These are phyloP conservation scores for Lycium ferocissimum DNA, from an alignment of 257 asterid genomes.

Conservation along the genomic window DNA sequence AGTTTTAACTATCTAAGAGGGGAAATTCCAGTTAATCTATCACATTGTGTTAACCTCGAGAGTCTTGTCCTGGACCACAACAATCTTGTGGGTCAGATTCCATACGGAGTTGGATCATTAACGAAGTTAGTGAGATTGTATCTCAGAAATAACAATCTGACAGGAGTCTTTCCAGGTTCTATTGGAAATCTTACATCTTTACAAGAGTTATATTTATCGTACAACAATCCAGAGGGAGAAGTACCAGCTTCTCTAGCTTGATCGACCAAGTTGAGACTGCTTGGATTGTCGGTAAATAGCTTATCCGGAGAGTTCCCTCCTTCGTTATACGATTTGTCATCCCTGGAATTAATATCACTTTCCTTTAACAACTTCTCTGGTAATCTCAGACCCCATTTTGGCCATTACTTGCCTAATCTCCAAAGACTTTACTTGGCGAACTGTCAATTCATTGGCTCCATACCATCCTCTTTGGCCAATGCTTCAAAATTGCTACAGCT, in stretches of 20 bases:
- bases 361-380: constrained; percentile 50
- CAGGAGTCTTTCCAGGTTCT: constrained; percentile 53
- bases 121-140: constrained; percentile 31
- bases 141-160: constrained; percentile 54
- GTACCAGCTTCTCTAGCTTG: constrained; percentile 44
- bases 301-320: constrained; percentile 53
- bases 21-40: constrained; percentile 44
- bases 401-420: constrained; percentile 45
- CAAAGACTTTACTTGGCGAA: constrained; percentile 39
- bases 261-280: constrained; percentile 35
- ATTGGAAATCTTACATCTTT: constrained; percentile 57
- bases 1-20: constrained; percentile 48
- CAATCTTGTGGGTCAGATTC: constrained; percentile 39
- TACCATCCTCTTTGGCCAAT: constrained; percentile 54
- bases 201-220: constrained; percentile 45
- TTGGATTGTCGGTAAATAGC: constrained; percentile 41
- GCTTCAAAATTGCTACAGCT: constrained; percentile 43
- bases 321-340: constrained; percentile 44
- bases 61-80: constrained; percentile 46
- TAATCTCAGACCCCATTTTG: constrained; percentile 44
- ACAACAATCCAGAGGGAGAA: constrained; percentile 45
- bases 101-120: constrained; percentile 34
- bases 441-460: constrained; percentile 47
- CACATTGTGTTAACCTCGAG: constrained; percentile 39
- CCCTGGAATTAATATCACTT: constrained; percentile 43